Evolutionary conservation across 768 basidiomycete genomes (phyloP), one percentile per base, ranked within the genome.

Genomic region (Fibroporia radiculosa): DNA sequence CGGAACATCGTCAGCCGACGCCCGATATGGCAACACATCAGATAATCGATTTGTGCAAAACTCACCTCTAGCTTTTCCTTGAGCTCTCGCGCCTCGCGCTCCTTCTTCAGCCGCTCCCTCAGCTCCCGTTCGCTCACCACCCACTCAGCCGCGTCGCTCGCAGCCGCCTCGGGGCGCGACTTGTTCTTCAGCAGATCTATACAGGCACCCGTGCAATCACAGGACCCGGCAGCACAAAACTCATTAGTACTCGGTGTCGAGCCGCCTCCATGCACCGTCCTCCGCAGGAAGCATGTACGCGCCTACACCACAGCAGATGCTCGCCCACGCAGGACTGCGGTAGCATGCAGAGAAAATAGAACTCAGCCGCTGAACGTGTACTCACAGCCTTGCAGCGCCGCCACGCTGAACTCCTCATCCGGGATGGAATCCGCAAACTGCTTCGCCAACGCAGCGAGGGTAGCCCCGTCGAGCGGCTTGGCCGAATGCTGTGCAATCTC

Each of bases 361-460:
- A 56, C 52, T 56, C 42, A 41, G 52, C 42, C 44, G 47, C 36
- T 39, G 42, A 44, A 36, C 34, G 48, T 44, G 45, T 27, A 80
- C 85, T 75, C 62, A 87, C 85, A 92, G 62, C 89, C 91, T 66
- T 93, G 91, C 43, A 96, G 69, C 45, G 88, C 84, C 16, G 92
- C 91, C 44, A 93, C 85, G 56, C 85, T 87, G 58, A 93, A 89
- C 66, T 87, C 84, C 31, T 84, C 81, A 28, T 90, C 84, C 0
- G 92, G 89, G 18, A 93, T 79, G 19, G 77, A 69, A 50, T 87
- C 84, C 3, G 88, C 86, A 56, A 93, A 93, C 47, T 69, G 57
- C 67, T 84, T 79, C 8, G 88, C 89, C 13, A 93, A 69, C n/a
- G 63, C 55, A 22, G 75, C 78, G 20, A 91, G 70, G 47, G 75